Conservation (phyloP, 1,284 basidiomycete species). For the Meira miltonrushii region DNA sequence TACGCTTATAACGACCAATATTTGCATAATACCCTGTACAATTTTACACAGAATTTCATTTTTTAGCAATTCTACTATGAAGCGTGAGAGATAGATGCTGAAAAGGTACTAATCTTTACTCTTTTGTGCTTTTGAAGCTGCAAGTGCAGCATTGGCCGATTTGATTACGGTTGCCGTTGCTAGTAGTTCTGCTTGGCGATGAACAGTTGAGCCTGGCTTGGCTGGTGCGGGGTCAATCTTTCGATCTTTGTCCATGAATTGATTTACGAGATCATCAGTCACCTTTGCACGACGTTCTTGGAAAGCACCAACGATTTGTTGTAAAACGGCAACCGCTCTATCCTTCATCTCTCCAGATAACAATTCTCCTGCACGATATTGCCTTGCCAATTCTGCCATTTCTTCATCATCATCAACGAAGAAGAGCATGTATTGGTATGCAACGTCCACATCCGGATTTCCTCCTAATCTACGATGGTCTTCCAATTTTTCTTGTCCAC, state of each 20-base stretch:
- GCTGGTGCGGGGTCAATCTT: constrained; percentile 59
- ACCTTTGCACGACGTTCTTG: constrained; percentile 81
- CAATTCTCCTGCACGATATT: constrained; percentile 82
- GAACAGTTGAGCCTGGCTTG: constrained; percentile 30
- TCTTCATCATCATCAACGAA: constrained; percentile 92
- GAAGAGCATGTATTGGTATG: constrained; percentile 94
- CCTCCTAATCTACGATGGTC: constrained; percentile 85
- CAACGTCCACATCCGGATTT: constrained; percentile 89
- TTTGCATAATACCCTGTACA: neutral
- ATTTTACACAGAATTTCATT: too few relatives aligned
- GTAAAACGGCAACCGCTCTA: constrained; percentile 76
- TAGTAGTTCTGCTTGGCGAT: constrained; percentile 17
- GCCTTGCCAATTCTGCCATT: constrained; percentile 73
- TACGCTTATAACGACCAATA: neutral
- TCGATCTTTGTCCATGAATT: constrained; percentile 78
- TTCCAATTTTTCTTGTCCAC: constrained; percentile 74
- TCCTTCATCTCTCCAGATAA: constrained; percentile 90
- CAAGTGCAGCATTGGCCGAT: neutral
- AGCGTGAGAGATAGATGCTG: too few relatives aligned
- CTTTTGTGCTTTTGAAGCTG: neutral
- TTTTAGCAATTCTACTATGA: too few relatives aligned
- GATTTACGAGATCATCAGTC: constrained; percentile 69
- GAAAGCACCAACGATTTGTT: constrained; percentile 79
- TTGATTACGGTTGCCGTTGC: constrained; percentile 1
- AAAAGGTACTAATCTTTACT: neutral